Conservation (phyloP, 2,329 filamentous ascomycete species). For the Metarhizium robertsii region DNA sequence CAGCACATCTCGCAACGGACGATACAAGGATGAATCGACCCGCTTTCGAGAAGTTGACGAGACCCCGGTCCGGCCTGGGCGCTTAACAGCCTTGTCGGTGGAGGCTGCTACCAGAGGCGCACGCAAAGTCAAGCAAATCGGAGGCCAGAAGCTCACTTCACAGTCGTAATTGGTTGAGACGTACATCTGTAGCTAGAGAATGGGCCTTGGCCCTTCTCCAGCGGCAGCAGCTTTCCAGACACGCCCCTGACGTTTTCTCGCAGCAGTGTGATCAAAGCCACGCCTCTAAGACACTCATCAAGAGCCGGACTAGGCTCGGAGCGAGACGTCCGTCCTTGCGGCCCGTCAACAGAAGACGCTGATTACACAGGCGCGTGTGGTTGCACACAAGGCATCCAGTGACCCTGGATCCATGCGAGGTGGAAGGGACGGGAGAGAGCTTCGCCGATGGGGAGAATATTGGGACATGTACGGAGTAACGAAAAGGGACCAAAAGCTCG, state of each 20-base stretch:
- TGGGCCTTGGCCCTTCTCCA: conserved; percentile 6
- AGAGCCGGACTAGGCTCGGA: not conserved
- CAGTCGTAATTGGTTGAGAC: conserved; percentile 30
- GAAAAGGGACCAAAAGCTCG: conserved; percentile 7
- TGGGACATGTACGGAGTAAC: not conserved
- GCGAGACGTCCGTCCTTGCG: not conserved
- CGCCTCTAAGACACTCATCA: not conserved
- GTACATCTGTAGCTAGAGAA: conserved; percentile 7
- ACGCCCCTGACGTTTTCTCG: not conserved
- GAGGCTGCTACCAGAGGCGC: conserved; percentile 13
- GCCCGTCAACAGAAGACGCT: not conserved
- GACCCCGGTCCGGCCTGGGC: conserved; percentile 35
- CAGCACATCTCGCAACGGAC: not conserved
- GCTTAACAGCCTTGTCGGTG: conserved; percentile 38
- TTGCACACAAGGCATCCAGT: conserved; percentile 25
- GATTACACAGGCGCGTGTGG: not conserved
- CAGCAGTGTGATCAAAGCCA: not conserved
- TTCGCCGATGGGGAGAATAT: not conserved
- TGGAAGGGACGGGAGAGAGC: conserved; percentile 1
- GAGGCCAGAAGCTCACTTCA: conserved; percentile 27
- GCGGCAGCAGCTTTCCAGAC: not conserved
- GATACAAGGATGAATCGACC: conserved; percentile 5
- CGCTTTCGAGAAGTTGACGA: conserved; percentile 10
- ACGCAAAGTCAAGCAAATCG: conserved; percentile 24
- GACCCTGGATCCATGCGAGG: conserved; percentile 36